Conservation (phyloP, 768 basidiomycete genomes). For the Chlorophyllum brunneum region DNA sequence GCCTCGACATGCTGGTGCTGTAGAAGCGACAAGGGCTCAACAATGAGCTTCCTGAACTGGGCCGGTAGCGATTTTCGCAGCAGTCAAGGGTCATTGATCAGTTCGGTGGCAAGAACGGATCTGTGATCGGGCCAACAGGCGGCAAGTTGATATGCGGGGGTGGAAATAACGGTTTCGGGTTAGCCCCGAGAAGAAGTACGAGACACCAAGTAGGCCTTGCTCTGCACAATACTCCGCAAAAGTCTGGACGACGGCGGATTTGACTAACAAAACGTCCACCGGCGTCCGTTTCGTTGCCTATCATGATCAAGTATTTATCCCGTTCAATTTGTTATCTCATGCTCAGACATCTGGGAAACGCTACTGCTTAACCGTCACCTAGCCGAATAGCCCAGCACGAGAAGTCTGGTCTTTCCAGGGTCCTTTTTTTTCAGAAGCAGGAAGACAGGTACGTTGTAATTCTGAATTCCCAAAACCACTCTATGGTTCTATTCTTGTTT, state of each 20-base stretch:
- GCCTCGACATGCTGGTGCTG: not conserved
- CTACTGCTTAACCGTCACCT: too few species aligned
- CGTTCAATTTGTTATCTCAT: too few species aligned
- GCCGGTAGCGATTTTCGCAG: not conserved
- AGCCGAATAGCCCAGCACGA: too few species aligned
- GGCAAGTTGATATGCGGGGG: constrained; percentile 7
- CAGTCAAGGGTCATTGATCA: not conserved
- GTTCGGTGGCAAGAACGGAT: not conserved
- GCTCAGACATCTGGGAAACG: too few species aligned
- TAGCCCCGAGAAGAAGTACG: constrained; percentile 11
- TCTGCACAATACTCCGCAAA: not conserved
- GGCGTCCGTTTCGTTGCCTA: too few species aligned
- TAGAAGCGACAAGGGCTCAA: not conserved
- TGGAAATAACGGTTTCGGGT: not conserved
- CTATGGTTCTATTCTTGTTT: too few species aligned
- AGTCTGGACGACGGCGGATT: constrained; percentile 10
- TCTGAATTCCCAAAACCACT: too few species aligned
- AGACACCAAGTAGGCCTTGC: constrained; percentile 1
- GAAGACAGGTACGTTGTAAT: too few species aligned
- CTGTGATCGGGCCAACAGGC: not conserved
- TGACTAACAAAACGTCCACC: too few species aligned
- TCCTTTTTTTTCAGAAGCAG: too few species aligned
- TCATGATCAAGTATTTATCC: too few species aligned
- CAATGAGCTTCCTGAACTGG: constrained; percentile 6
- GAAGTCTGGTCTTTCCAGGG: too few species aligned